A percentile compares a stretch with the other conserved stretches of the same genome.
Conservation (phyloP, 2,329 filamentous ascomycete genomes). For the Talaromyces piceae region DNA sequence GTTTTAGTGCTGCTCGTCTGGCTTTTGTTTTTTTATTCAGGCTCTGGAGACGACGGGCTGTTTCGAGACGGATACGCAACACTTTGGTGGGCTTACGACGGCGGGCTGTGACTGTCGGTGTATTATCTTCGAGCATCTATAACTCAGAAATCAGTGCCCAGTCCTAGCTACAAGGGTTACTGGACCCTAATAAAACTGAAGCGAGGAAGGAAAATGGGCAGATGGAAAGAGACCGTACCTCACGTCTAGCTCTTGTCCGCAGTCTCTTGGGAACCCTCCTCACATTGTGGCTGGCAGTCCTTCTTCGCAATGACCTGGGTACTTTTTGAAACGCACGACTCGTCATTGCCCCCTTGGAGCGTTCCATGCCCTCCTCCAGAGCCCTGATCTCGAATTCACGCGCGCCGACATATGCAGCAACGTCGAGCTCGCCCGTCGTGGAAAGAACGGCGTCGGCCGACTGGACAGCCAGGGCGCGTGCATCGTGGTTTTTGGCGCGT, state of each 20-base stretch:
- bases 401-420: constrained; percentile 74
- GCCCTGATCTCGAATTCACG: constrained; percentile 86
- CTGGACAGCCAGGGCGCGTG: constrained; percentile 38
- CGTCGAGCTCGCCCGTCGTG: constrained; percentile 69
- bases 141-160: no score
- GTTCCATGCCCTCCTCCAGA: constrained; percentile 72
- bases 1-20: constrained; percentile 38
- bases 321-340: constrained; percentile 85
- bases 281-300: constrained; percentile 92
- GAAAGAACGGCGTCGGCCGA: constrained; percentile 43
- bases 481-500: constrained; percentile 37
- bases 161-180: no score
- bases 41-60: constrained; percentile 61
- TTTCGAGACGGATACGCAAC: constrained; percentile 59
- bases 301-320: constrained; percentile 71
- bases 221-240: constrained; percentile 33
- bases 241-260: constrained; percentile 58
- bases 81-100: constrained; percentile 39
- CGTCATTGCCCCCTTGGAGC: constrained; percentile 56
- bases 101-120: constrained; percentile 63
- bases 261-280: constrained; percentile 78
- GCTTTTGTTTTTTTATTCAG: constrained; percentile 44
- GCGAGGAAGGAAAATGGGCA: neutral
- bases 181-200: no score
- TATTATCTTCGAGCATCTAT: constrained; percentile 90